Evolutionary conservation across 495 filamentous ascomycete species (phyloP).

Genomic region (Hypoxylon crocopeplum): DNA sequence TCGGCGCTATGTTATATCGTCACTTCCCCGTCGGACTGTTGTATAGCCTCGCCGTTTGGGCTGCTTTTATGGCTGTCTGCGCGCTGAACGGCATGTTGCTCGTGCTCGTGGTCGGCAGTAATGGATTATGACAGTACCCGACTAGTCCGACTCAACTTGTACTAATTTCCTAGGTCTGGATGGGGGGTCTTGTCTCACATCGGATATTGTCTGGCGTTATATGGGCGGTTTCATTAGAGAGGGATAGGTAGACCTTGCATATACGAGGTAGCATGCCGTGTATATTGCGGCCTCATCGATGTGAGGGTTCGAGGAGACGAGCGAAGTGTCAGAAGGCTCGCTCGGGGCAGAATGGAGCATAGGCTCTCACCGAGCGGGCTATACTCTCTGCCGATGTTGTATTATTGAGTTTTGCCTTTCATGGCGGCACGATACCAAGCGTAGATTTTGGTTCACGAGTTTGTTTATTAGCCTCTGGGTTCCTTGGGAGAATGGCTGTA

Average conservation of each 20-base stretch:
- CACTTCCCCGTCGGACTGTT: conserved; percentile 48
- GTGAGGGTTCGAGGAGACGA: not conserved
- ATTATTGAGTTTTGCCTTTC: not conserved
- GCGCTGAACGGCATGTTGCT: conserved; percentile 59
- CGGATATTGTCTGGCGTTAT: conserved; percentile 8
- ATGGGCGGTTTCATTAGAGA: conserved; percentile 1
- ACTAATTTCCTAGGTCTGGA: not conserved
- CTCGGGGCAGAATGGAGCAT: not conserved
- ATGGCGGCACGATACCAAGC: conserved; percentile 15
- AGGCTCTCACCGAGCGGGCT: not conserved
- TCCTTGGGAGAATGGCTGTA: not conserved
- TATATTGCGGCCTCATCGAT: not conserved
- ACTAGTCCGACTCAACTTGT: not conserved
- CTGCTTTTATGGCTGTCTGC: conserved; percentile 55
- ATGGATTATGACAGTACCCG: conserved; percentile 34
- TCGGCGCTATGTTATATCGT: conserved; percentile 57
- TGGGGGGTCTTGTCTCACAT: conserved; percentile 3
- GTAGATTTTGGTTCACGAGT: conserved; percentile 9
- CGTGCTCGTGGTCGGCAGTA: conserved; percentile 52
- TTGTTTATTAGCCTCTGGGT: too few species aligned
- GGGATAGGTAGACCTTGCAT: conserved; percentile 17
- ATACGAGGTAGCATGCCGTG: conserved; percentile 13
- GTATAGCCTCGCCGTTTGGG: conserved; percentile 51
- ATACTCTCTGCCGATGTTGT: not conserved
- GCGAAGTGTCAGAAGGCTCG: not conserved